Conservation (phyloP, 208 protist genomes). For the Leishmania major region DNA sequence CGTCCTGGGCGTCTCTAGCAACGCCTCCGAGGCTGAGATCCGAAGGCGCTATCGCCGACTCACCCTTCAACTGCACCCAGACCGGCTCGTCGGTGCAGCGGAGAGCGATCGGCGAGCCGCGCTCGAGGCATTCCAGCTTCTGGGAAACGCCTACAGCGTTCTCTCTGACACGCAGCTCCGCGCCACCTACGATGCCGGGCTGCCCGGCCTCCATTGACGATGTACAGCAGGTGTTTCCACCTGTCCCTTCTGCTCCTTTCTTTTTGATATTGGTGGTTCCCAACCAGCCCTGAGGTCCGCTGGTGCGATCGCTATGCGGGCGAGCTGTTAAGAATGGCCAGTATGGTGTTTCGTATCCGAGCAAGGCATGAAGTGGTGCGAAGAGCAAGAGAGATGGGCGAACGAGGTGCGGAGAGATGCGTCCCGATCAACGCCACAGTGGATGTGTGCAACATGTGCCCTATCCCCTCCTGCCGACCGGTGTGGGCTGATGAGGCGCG, state of each 20-base stretch:
- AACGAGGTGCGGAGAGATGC: neutral
- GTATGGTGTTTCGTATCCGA: neutral
- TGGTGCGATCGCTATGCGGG: neutral
- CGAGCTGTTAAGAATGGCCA: neutral
- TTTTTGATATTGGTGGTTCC: neutral
- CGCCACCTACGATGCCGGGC: slow-evolving; percentile 90
- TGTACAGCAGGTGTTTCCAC: neutral
- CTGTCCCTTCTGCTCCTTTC: neutral
- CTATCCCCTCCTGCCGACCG: neutral
- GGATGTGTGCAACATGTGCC: neutral
- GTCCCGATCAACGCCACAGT: neutral
- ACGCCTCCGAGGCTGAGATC: slow-evolving; percentile 49
- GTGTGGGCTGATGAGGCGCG: neutral
- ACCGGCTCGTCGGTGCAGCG: slow-evolving; percentile 58
- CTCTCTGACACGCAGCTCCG: slow-evolving; percentile 92
- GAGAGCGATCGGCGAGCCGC: slow-evolving; percentile 39
- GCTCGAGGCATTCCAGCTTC: slow-evolving; percentile 92
- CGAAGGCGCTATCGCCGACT: slow-evolving; percentile 65
- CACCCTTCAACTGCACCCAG: slow-evolving; percentile 80
- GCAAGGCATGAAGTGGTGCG: neutral
- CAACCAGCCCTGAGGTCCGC: no score
- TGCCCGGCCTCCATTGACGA: slow-evolving; percentile 22
- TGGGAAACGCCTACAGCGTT: slow-evolving; percentile 95
- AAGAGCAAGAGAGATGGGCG: neutral
- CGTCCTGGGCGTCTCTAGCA: slow-evolving; percentile 47